These are phyloP conservation scores for Chaetoscypha palmicola DNA, from an alignment of 2,329 filamentous ascomycete species.

Conservation along the genomic window DNA sequence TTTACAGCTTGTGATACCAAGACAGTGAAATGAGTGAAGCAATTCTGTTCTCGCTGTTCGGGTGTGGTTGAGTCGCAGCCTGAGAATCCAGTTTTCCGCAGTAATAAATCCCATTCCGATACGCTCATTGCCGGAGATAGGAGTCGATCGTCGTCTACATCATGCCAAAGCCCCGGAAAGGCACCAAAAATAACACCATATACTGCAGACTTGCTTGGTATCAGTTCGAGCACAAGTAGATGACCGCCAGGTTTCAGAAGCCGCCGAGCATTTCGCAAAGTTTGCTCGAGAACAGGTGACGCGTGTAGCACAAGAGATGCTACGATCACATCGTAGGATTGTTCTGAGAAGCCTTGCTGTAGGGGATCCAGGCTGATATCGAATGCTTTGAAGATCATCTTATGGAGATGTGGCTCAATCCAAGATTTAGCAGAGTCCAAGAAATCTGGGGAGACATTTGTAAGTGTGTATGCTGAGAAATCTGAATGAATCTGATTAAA, in stretches of 20 bases:
- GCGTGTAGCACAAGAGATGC: conserved; percentile 35
- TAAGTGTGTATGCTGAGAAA: conserved; percentile 32
- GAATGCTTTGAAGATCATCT: conserved; percentile 27
- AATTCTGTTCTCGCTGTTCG: conserved; percentile 5
- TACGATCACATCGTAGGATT: conserved; percentile 34
- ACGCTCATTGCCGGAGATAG: conserved; percentile 4
- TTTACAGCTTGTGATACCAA: conserved; percentile 32
- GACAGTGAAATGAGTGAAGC: conserved; percentile 15
- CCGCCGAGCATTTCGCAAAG: conserved; percentile 28
- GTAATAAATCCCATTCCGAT: conserved; percentile 22
- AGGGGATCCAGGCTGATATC: conserved; percentile 27
- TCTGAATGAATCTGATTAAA: conserved; percentile 9
- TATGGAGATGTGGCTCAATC: conserved; percentile 22
- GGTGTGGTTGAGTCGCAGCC: conserved; percentile 25
- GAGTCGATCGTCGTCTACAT: conserved; percentile 11
- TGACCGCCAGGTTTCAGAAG: conserved; percentile 39
- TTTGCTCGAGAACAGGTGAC: conserved; percentile 25
- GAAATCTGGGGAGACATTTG: too few species aligned
- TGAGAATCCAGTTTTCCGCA: conserved; percentile 26
- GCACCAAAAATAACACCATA: conserved; percentile 4
- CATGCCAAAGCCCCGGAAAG: conserved; percentile 17
- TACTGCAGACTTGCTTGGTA: background rate
- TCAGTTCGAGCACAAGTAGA: conserved; percentile 24
- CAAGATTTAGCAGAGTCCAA: conserved; percentile 35
- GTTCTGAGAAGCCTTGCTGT: conserved; percentile 28